Conservation (phyloP, 2,329 filamentous ascomycete species). For the Ceratocystis cubensis region DNA sequence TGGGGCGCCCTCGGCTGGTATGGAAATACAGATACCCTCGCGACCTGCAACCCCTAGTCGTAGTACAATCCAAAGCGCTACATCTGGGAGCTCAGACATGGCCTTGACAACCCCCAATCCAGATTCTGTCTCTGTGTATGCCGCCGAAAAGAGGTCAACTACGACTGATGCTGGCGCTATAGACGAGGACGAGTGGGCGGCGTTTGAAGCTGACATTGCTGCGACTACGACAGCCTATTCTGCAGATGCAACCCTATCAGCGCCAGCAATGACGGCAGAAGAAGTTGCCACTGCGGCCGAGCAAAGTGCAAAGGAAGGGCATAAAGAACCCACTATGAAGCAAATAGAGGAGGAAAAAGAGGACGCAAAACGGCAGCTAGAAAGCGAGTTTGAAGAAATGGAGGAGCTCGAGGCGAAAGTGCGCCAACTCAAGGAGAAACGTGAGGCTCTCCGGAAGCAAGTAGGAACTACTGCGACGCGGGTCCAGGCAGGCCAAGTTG, state of each 20-base stretch:
- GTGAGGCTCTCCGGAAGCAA: conserved; percentile 48
- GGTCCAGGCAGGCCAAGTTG: conserved; percentile 20
- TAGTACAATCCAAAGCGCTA: conserved; percentile 25
- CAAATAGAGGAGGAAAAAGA: conserved; percentile 56
- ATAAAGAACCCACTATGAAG: conserved; percentile 39
- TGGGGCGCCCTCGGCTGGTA: conserved; percentile 40
- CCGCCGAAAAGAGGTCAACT: background rate
- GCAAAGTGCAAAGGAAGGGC: conserved; percentile 36
- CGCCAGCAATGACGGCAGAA: conserved; percentile 52
- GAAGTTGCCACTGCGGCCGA: conserved; percentile 48
- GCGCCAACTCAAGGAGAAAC: conserved; percentile 52
- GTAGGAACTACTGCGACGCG: conserved; percentile 26
- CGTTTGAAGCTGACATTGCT: conserved; percentile 73
- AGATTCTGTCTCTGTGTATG: background rate
- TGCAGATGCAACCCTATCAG: conserved; percentile 50
- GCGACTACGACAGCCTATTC: conserved; percentile 29
- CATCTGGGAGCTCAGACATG: conserved; percentile 19
- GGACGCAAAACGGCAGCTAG: conserved; percentile 59
- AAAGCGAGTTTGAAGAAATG: conserved; percentile 75
- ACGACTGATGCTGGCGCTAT: conserved; percentile 24
- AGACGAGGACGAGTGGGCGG: conserved; percentile 74
- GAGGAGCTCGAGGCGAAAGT: conserved; percentile 63
- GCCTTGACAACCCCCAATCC: conserved; percentile 19
- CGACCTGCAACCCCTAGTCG: conserved; percentile 46
- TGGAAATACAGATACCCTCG: conserved; percentile 52